These are phyloP conservation scores for Termitomyces sp. DNA, from an alignment of 1,284 basidiomycete species.

Conservation along the genomic window DNA sequence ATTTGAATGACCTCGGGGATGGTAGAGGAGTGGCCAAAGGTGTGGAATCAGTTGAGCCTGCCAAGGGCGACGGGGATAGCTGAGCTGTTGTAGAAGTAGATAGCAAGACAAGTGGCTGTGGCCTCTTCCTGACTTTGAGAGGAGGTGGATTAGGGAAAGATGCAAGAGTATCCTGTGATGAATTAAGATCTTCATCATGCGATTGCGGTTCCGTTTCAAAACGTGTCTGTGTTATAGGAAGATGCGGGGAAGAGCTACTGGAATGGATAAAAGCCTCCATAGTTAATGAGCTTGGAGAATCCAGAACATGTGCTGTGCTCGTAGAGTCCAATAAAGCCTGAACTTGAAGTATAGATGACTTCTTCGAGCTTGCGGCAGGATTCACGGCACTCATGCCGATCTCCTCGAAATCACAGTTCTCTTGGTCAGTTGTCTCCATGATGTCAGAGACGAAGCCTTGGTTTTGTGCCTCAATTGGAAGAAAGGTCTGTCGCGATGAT, in stretches of 20 bases:
- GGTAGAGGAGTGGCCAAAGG: slow-evolving; percentile 33
- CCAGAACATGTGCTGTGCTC: slow-evolving; percentile 17
- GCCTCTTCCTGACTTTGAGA: slow-evolving; percentile 30
- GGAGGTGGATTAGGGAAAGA: slow-evolving; percentile 40
- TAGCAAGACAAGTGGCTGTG: slow-evolving; percentile 33
- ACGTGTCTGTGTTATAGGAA: slow-evolving; percentile 16
- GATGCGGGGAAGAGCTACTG: slow-evolving; percentile 25
- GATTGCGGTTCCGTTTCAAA: background rate
- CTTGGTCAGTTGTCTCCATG: background rate
- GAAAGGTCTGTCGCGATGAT: slow-evolving; percentile 1
- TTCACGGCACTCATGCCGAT: background rate
- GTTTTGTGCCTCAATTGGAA: background rate
- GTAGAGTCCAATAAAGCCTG: background rate
- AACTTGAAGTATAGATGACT: background rate
- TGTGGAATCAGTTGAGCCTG: slow-evolving; percentile 34
- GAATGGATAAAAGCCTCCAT: slow-evolving; percentile 18
- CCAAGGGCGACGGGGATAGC: slow-evolving; percentile 29
- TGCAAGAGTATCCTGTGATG: slow-evolving; percentile 24
- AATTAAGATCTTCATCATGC: background rate
- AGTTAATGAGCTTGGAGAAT: slow-evolving; percentile 16
- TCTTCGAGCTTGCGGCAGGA: background rate
- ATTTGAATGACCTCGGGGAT: slow-evolving; percentile 20
- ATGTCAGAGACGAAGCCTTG: background rate
- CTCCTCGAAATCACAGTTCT: background rate
- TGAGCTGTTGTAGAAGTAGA: slow-evolving; percentile 23